Evolutionary conservation across 192 early-diverging fungal genomes (phyloP).

Genomic region (Tieghemiomyces parasiticus): DNA sequence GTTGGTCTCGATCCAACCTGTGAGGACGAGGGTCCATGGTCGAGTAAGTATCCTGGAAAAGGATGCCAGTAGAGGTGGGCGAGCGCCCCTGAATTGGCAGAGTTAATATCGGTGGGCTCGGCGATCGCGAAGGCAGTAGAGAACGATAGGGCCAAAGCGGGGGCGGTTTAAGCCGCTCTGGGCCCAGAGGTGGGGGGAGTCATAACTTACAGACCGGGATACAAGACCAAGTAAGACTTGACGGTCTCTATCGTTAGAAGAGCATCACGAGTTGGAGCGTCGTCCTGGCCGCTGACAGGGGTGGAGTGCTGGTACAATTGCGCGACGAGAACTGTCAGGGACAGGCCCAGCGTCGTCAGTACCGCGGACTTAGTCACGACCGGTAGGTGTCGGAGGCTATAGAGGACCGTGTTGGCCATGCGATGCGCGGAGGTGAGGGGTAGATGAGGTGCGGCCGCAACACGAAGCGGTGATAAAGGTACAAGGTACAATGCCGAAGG

Average conservation of each 20-base stretch:
- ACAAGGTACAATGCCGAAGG: too few species aligned
- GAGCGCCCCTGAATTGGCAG: not conserved
- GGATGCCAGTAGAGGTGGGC: not conserved
- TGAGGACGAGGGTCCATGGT: conserved; percentile 27
- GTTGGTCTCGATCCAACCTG: conserved; percentile 22
- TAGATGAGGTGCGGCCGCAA: too few species aligned
- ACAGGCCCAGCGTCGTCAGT: not conserved
- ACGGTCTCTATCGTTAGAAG: not conserved
- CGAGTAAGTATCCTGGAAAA: conserved; percentile 14
- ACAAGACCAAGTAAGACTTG: conserved; percentile 18
- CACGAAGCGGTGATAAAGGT: too few species aligned
- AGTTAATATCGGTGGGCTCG: not conserved
- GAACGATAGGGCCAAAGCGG: not conserved
- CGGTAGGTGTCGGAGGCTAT: too few species aligned
- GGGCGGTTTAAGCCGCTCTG: not conserved
- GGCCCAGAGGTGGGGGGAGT: not conserved
- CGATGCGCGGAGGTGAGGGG: too few species aligned
- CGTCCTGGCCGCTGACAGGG: not conserved
- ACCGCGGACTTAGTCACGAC: too few species aligned
- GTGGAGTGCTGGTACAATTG: not conserved
- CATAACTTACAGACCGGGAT: conserved; percentile 13
- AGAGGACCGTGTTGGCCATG: too few species aligned
- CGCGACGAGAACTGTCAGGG: not conserved
- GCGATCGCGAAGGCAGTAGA: not conserved
- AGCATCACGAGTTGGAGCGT: not conserved